Evolutionary conservation across 495 filamentous ascomycete species (phyloP).

Genomic region (Penicillium silybi): DNA sequence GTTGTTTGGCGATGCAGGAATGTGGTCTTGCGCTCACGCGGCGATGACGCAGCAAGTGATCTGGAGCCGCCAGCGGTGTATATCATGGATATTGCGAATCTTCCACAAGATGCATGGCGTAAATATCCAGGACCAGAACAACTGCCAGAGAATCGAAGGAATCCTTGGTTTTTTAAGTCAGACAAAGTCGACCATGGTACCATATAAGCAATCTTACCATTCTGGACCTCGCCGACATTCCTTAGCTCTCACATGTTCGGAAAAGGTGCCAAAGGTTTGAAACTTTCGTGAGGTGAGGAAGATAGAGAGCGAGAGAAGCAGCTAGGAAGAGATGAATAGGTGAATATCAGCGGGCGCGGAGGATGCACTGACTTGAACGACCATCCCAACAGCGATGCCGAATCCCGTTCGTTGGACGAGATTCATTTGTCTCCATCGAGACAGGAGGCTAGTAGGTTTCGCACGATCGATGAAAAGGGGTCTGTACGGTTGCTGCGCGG

Average conservation of each 20-base stretch:
- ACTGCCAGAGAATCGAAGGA: conserved; percentile 59
- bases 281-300: conserved; percentile 60
- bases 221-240: conserved; percentile 49
- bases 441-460: background rate
- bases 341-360: background rate
- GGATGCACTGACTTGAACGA: conserved; percentile 44
- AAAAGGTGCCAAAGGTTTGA: conserved; percentile 49
- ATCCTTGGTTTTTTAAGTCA: conserved; percentile 29
- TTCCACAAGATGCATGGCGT: conserved; percentile 34
- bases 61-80: conserved; percentile 56
- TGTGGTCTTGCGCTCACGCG: conserved; percentile 31
- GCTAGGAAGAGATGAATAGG: conserved; percentile 22
- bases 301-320: conserved; percentile 51
- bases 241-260: conserved; percentile 36
- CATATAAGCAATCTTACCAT: conserved; percentile 35
- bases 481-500: conserved; percentile 6
- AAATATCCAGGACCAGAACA: conserved; percentile 54
- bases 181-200: background rate
- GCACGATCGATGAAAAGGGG: background rate
- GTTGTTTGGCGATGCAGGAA: background rate
- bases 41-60: conserved; percentile 52
- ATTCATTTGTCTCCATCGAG: conserved; percentile 33
- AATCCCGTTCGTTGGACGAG: conserved; percentile 43
- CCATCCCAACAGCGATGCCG: conserved; percentile 48
- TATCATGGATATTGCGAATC: conserved; percentile 46